phyloP scores from a whole-genome alignment of 2,329 filamentous ascomycete species.

The Penicillium concentricum region DNA sequence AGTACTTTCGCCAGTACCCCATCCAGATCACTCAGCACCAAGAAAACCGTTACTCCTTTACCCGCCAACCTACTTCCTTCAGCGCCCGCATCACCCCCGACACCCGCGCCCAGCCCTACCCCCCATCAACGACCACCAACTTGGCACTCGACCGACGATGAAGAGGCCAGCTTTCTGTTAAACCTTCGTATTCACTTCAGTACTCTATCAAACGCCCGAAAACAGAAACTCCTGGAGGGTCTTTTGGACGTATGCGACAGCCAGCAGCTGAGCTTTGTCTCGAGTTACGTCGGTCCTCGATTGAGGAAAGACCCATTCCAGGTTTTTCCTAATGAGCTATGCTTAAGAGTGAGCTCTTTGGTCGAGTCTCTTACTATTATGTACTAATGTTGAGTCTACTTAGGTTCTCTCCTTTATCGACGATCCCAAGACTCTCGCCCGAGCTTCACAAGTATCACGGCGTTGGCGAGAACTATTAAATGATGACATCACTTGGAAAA shows the following conservation, averaged over 20 bases:
- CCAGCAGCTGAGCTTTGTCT: slow-evolving; percentile 91
- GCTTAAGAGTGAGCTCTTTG: slow-evolving; percentile 66
- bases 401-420: slow-evolving; percentile 96
- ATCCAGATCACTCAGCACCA: slow-evolving; percentile 22
- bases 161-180: slow-evolving; percentile 79
- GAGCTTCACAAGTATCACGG: slow-evolving; percentile 92
- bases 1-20: slow-evolving; percentile 19
- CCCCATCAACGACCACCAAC: slow-evolving; percentile 59
- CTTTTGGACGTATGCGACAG: slow-evolving; percentile 92
- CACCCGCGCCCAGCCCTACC: slow-evolving; percentile 65
- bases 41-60: slow-evolving; percentile 51
- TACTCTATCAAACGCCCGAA: slow-evolving; percentile 70
- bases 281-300: slow-evolving; percentile 89
- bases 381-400: slow-evolving; percentile 13
- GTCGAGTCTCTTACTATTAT: background rate
- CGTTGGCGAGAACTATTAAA: slow-evolving; percentile 91
- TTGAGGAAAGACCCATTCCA: slow-evolving; percentile 96
- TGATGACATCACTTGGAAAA: slow-evolving; percentile 98
- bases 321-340: slow-evolving; percentile 87
- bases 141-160: slow-evolving; percentile 52
- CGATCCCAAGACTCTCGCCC: slow-evolving; percentile 87
- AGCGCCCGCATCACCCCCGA: slow-evolving; percentile 64
- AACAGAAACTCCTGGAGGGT: slow-evolving; percentile 79
- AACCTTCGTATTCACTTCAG: slow-evolving; percentile 79
- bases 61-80: slow-evolving; percentile 63